Evolutionary conservation across 2,329 filamentous ascomycete species (phyloP), one percentile per base, ranked within the genome.

Genomic region (Fusarium drepaniforme): DNA sequence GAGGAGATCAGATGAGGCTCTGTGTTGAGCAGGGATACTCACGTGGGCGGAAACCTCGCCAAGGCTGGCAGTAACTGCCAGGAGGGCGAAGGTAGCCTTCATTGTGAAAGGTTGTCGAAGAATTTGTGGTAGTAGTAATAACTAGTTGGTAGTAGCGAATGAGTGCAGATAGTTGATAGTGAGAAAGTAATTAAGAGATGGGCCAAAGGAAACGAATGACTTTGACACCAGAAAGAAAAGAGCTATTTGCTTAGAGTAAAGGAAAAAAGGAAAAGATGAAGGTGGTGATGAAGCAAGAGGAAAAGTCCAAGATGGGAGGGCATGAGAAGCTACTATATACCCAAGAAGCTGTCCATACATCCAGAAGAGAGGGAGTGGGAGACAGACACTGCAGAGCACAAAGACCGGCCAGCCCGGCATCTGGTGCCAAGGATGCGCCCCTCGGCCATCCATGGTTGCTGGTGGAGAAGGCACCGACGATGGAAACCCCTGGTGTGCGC

Each of bases 201-300:
- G 74, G 77, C 77, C 82, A 87, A 89, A 89, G 86, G 83, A 85
- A 90, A 85, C 87, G 88, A 90, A 87, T 89, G 88, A 86, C 86
- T 87, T 87, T 88, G 85, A 82, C 83, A 77, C 77, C 70, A 61
- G 71, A 67, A 77, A 78, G 61, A 73, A 81, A 77, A 80, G 70
- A 73, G 66, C 70, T 28, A 74, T 28, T 65, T 69, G 66, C 25
- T 71, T 66, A 75, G 67, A 65, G 68, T 69, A 70, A 76, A 74
- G 62, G 28, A 71, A 72, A 76, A 78, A 73, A 74, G 73, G 76
- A 78, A 79, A 73, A 78, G 72, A 76, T 74, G 75, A 77, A 72
- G 68, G 72, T 75, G 76, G 67, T 75, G 78, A 76, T 78, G 71
- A 74, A 71, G 35, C 67, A 72, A 72, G 68, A 73, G 71, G 66